Base-by-base conservation (phyloP, 2,329 filamentous ascomycete species). In the Trichoderma koningii region DNA sequence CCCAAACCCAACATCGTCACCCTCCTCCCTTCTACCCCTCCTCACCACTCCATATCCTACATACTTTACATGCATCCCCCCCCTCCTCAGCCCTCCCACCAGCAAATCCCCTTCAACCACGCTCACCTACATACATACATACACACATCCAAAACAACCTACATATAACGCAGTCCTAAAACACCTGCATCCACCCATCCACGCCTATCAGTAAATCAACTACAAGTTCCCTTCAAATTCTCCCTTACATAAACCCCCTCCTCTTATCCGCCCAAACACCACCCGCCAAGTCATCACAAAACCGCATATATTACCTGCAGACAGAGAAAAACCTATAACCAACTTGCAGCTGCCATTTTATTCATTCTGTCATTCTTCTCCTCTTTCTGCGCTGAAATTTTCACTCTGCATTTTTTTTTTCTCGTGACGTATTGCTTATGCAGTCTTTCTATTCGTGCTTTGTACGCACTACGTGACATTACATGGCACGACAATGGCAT, bases 51-150 rank as follows among this genome's bases (percentile, higher is more conserved):
- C 38, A 56, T 23, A 51, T 7, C 4, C 2, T 19, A 30, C 30
- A n/a, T 1, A 30, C 14, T 5, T 23, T 15, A 7, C 38, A 56
- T 21, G 23, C 41, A 26, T 52, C 23, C 30, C 7, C 30, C 38
- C 23, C 57, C 30, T 38, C 14, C 14, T 6, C 12, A 3, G 38
- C 53, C 38, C 42, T 45, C 48, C 9, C 45, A 3, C 60, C 26
- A 55, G 21, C 60, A 48, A 63, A 63, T 63, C 50, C 60, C 50
- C 51, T 48, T 63, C 41, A 30, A 63, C 60, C 60, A 63, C 60
- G 60, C 51, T 55, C 60, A 60, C 44, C 19, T 48, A 60, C 44
- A 60, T 23, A 30, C 56, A 38, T 30, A 30, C 30, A 30, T 30
- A 30, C 30, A 30, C 9, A 9, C 7, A 28, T 53, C 26, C 21